Evolutionary conservation across 2,329 filamentous ascomycete species (phyloP), one percentile per base, ranked within the genome.

Genomic region (Cytospora paraplurivora): DNA sequence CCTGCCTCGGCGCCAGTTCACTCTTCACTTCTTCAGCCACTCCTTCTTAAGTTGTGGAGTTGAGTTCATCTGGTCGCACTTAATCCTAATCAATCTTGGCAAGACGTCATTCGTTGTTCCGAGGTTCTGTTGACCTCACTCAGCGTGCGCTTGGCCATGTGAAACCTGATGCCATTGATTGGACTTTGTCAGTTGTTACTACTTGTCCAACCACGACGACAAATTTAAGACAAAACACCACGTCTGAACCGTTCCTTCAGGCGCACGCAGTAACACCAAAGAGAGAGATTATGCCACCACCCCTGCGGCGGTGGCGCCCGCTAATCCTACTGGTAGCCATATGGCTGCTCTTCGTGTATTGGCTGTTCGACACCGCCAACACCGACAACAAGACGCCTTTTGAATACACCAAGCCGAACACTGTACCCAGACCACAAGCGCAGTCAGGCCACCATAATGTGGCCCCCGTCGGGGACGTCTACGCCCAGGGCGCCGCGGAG

Each of bases 261-360:
- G 13, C 50, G 6, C 35, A 13, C 34, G 27, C 34, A 50, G 27
- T 27, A 37, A 15, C 21, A 44, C 49, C 57, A 21, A 44, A 38
- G 56, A 8, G 12, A 44, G 34, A 54, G 7, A 17, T 32, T 1
- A 66, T 66, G 65, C 65, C 58, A 56, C 54, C 59, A 56, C 54
- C 59, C 17, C 52, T 65, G 17, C 65, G 63, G 47, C 62, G 65
- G 21, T 65, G 62, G 63, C 63, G 59, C n/a, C 65, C 65, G 4
- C 59, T 67, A 3, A 50, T 67, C 21, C 52, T 65, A n/a, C 10
- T 65, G 10, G 63, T 63, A 35, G 56, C 63, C 10, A 0, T 63
- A 13, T 67, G 65, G 65, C 56, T 67, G 0, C 47, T 67, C 35
- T 62, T 59, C 53, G 55, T 67, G 49, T 65, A 53, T 44, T 67